Base-by-base conservation (phyloP, 768 basidiomycete species). In the Suillus subaureus region DNA sequence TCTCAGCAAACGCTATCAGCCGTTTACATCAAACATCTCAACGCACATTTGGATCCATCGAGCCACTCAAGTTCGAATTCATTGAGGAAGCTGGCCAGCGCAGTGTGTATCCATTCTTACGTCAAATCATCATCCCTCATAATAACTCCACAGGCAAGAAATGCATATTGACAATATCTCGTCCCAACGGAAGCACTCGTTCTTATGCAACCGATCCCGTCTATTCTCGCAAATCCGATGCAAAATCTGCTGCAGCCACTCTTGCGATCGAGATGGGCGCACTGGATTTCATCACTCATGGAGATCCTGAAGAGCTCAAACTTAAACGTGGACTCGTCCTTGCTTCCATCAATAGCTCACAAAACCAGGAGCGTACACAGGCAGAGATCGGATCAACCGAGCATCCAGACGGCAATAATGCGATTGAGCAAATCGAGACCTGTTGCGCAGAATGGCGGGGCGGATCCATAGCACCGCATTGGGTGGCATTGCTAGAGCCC, bases 91-190 rank as follows among this genome's bases (percentile, higher is more conserved):
- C 73, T 23, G 71, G 74, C 0, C 72, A 78, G 1, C 74, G 71
- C 37, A 76, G 84, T 85, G 67, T 61, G 76, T 72, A 6, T 60
- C 15, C 3, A 11, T 6, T 18, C n/a, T 15, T 28, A 12, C 15
- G 5, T 35, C 6, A 28, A 26, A 8, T 6, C 42, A 13, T 11
- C 49, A 42, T 31, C 56, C 33, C 65, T 73, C 13, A 75, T 43
- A 1, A 26, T 49, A 52, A 9, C 15, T 35, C 3, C 3, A 9
- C 70, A 90, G 87, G 71, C 66, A 87, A 85, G 70, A 83, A 84
- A 62, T 89, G 89, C 68, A 86, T 87, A 58, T 72, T 90, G 47
- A 88, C 87, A 1, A 84, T 90, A 64, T 84, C 80, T 2, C 85
- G 83, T 26, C 87, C 86, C 0, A 80, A 84, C 39, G 87, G 86